Conservation (phyloP, 371 early-diverging fungal species). For the Cokeromyces recurvatus region DNA sequence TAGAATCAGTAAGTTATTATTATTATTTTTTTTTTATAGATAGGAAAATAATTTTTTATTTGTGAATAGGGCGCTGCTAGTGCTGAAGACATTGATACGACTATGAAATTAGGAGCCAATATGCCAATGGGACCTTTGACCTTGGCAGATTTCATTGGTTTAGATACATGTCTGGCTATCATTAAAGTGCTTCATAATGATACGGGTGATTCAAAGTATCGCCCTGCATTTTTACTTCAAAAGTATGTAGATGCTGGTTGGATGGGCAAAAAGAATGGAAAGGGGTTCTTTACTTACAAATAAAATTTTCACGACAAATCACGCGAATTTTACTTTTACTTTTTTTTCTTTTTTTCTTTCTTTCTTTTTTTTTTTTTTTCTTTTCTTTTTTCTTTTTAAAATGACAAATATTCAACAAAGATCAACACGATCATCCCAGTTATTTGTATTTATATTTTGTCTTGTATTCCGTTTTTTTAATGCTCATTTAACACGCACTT, state of each 20-base stretch:
- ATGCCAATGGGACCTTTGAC: constrained; percentile 98
- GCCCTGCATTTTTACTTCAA: constrained; percentile 87
- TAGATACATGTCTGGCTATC: constrained; percentile 96
- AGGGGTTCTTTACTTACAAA: constrained; percentile 85
- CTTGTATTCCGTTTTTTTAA: constrained; percentile 62
- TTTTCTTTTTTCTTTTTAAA: constrained; percentile 1
- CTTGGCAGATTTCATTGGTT: constrained; percentile 96
- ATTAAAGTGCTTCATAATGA: constrained; percentile 92
- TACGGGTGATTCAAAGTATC: constrained; percentile 96
- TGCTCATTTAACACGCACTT: constrained; percentile 62
- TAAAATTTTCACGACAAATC: too few species aligned
- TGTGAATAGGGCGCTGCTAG: constrained; percentile 78
- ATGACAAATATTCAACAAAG: constrained; percentile 7
- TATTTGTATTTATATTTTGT: constrained; percentile 37
- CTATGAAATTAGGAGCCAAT: constrained; percentile 96
- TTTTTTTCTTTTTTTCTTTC: not conserved
- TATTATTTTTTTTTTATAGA: not conserved
- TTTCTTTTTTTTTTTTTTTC: not conserved
- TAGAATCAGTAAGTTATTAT: constrained; percentile 70
- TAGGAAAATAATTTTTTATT: constrained; percentile 2
- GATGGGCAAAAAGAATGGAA: constrained; percentile 90
- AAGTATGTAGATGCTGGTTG: constrained; percentile 97
- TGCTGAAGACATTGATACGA: constrained; percentile 95
- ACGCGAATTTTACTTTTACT: constrained; percentile 2
- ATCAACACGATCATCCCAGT: constrained; percentile 12